These are phyloP conservation scores for Cyclospora cayetanensis DNA, from an alignment of 169 alveolate species.

Conservation along the genomic window DNA sequence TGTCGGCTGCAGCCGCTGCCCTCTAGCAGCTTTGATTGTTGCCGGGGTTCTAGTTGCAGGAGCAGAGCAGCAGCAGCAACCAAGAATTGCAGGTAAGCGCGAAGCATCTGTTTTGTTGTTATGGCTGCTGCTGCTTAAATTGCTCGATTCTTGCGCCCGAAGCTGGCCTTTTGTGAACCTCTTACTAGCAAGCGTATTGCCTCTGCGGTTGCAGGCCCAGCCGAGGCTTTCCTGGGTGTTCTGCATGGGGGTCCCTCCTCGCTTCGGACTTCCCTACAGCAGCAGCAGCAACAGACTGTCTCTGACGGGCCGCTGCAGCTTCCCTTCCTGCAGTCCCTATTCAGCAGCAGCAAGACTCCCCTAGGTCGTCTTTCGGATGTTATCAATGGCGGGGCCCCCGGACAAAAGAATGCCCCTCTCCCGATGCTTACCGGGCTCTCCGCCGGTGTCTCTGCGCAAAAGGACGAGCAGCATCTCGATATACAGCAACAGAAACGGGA, in stretches of 20 bases:
- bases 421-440: neutral
- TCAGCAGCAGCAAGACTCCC: constrained; percentile 6
- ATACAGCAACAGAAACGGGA: neutral
- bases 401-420: neutral
- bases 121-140: neutral
- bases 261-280: neutral
- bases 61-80: neutral
- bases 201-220: too few species aligned
- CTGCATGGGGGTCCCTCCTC: neutral
- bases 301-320: neutral
- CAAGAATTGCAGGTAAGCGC: neutral
- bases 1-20: neutral
- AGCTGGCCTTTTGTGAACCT: too few species aligned
- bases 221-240: neutral
- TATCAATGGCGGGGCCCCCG: neutral
- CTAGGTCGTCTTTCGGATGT: neutral
- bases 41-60: neutral
- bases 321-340: constrained; percentile 16
- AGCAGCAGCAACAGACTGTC: constrained; percentile 21
- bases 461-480: neutral
- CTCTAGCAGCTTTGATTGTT: neutral
- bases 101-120: neutral
- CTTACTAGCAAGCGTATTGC: too few species aligned
- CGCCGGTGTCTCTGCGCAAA: neutral
- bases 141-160: too few species aligned